Percentiles rank a stretch among this genome's conserved stretches.
Evolutionary conservation across 1,284 basidiomycete genomes (phyloP).

Genomic region (Marasmius tenuissimus): DNA sequence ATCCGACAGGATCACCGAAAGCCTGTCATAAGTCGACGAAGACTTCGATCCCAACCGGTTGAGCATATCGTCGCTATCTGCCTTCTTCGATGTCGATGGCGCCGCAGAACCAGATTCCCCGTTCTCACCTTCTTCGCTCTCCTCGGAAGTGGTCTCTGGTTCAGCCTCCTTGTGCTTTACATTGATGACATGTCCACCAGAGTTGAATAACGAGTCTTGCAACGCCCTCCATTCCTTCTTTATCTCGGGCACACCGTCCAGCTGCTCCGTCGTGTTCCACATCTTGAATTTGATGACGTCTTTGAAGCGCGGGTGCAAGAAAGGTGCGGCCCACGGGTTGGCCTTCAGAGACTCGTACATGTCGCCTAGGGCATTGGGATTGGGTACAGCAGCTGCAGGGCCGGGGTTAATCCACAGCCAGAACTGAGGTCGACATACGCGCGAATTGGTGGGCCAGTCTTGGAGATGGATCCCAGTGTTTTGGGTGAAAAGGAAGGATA

Average conservation of each 20-base stretch:
- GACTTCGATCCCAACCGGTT: constrained; percentile 68
- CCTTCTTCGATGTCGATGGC: constrained; percentile 17
- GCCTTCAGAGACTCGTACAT: constrained; percentile 61
- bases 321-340: constrained; percentile 76
- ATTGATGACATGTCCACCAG: constrained; percentile 46
- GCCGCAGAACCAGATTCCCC: constrained; percentile 5
- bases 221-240: constrained; percentile 67
- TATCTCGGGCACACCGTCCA: constrained; percentile 72
- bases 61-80: constrained; percentile 49
- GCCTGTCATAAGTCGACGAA: constrained; percentile 64
- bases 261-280: constrained; percentile 83
- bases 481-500: constrained; percentile 80
- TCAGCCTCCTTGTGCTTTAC: constrained; percentile 39
- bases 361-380: constrained; percentile 61
- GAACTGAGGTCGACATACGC: constrained; percentile 67
- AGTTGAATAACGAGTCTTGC: constrained; percentile 66
- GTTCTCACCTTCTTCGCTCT: constrained; percentile 8
- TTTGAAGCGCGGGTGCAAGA: constrained; percentile 71
- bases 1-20: constrained; percentile 77
- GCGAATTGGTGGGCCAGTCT: constrained; percentile 36
- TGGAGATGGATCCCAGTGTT: constrained; percentile 67
- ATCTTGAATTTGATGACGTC: constrained; percentile 78
- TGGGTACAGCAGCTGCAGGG: constrained; percentile 63
- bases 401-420: constrained; percentile 84
- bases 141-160: constrained; percentile 11